Percentiles rank a stretch among this genome's conserved stretches.
Conservation (phyloP, 805 yeast species). For the Candida khao-thaluensis region DNA sequence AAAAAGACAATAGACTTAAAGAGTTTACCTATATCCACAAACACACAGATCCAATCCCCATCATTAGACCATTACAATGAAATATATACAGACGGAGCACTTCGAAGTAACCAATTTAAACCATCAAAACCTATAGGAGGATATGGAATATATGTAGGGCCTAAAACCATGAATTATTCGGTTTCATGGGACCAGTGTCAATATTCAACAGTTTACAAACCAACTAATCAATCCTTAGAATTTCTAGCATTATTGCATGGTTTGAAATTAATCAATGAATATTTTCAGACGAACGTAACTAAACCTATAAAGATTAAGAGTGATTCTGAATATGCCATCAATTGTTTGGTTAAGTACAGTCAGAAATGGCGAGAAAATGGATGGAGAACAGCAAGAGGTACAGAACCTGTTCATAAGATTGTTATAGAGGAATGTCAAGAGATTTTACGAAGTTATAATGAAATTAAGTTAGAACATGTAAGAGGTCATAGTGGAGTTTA, state of each 20-base stretch:
- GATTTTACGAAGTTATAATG: slow-evolving; percentile 1
- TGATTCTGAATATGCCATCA: slow-evolving; percentile 69
- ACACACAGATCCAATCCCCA: background rate
- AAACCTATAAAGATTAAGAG: slow-evolving; percentile 43
- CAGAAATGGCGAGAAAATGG: slow-evolving; percentile 53
- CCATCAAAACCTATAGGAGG: slow-evolving; percentile 42
- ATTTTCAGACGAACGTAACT: background rate
- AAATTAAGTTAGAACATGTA: slow-evolving; percentile 57
- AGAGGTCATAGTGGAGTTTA: slow-evolving; percentile 65
- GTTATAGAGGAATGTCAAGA: slow-evolving; percentile 40
- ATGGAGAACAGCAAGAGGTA: slow-evolving; percentile 48
- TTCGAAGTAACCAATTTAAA: slow-evolving; percentile 52
- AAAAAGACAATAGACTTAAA: too few species aligned
- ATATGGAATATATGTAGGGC: slow-evolving; percentile 64
- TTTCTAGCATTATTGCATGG: slow-evolving; percentile 65
- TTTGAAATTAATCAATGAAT: slow-evolving; percentile 21
- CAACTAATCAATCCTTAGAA: slow-evolving; percentile 84
- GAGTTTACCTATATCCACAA: too few species aligned
- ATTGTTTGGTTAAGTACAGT: slow-evolving; percentile 58
- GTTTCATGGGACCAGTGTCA: slow-evolving; percentile 1
- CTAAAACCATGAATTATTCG: slow-evolving; percentile 46
- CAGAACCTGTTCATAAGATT: slow-evolving; percentile 51
- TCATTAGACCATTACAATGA: background rate
- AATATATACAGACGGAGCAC: slow-evolving; percentile 80
- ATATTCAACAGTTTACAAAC: slow-evolving; percentile 22